These are phyloP conservation scores for Lablab purpureus DNA, from an alignment of 306 rosid genomes.

Conservation along the genomic window DNA sequence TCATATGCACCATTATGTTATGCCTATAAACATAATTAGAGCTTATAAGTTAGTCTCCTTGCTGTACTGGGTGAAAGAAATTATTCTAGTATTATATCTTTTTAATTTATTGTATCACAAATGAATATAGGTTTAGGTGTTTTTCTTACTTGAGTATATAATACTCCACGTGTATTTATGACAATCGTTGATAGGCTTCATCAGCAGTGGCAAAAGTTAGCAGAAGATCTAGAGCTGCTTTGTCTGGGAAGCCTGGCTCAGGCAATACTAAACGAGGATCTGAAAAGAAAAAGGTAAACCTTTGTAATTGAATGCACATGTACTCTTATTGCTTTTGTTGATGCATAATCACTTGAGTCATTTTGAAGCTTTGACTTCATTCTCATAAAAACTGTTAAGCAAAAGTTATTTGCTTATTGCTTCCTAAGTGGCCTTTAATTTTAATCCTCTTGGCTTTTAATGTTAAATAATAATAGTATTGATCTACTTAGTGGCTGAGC, in stretches of 20 bases:
- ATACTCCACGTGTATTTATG: slow-evolving; percentile 34
- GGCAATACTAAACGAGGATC: slow-evolving; percentile 65
- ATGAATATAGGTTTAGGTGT: slow-evolving; percentile 1
- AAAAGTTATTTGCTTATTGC: no score
- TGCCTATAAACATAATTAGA: slow-evolving; percentile 2
- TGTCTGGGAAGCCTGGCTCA: slow-evolving; percentile 64
- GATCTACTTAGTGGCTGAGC: neutral
- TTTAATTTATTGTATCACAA: slow-evolving; percentile 10
- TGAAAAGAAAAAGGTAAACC: slow-evolving; percentile 83
- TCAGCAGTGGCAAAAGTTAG: slow-evolving; percentile 66
- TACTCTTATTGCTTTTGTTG: slow-evolving; percentile 7
- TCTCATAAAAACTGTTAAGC: slow-evolving; percentile 9
- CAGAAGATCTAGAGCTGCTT: slow-evolving; percentile 70
- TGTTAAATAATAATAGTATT: neutral
- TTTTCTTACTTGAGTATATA: slow-evolving; percentile 37
- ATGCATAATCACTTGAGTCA: slow-evolving; percentile 19
- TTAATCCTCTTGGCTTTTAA: slow-evolving; percentile 32
- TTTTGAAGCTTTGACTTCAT: slow-evolving; percentile 30
- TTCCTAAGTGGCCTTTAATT: neutral
- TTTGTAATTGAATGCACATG: slow-evolving; percentile 1
- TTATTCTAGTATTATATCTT: slow-evolving; percentile 20
- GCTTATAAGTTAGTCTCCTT: slow-evolving; percentile 32
- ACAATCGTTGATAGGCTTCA: slow-evolving; percentile 68
- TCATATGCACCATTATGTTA: slow-evolving; percentile 1
- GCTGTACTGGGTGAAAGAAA: slow-evolving; percentile 20